Base-by-base conservation (phyloP, 305 asterid genomes). In the Stenogyne calaminthoides region DNA sequence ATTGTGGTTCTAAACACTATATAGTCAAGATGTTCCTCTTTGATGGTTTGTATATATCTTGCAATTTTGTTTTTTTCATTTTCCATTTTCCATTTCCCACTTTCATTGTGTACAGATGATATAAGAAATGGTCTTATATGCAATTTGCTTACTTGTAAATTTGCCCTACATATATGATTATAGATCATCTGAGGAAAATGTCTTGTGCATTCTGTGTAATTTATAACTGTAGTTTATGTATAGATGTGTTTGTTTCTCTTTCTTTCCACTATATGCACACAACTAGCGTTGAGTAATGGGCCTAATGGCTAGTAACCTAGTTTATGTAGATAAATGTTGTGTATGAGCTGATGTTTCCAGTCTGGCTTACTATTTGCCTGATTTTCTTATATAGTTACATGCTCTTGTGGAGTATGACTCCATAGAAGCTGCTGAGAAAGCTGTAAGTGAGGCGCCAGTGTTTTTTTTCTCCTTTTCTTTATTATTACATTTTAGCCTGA, bases 391-490 rank as follows among this genome's bases (percentile, higher is more conserved):
- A 69, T 73, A 95, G 99, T 70, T 95, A 78, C 95, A 92, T 83
- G 98, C 98, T 75, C 86, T 89, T 65, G 96, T 93, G 89, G 97
- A 91, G 82, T 93, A 89, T 22, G 85, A 88, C 59, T 75, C 82
- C 2, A 83, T 83, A 79, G 89, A 83, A 73, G 91, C 90, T 77
- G 94, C 94, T 2, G 91, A 88, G 84, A 88, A 86, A 84, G 91
- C 91, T 77, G 98, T 93, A 85, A 88, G 98, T 73, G 76, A 77
- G 70, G 40, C 22, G 58, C 56, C 47, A 49, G 42, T 46, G 57
- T n/a, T 42, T 22, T 39, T 39, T 27, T 18, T 27, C 39, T 29
- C 16, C 36, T 27, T 51, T 60, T 66, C 36, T 29, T 57, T 37
- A 16, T n/a, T n/a, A n/a, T 40, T 54, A 16, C 60, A 15, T 12